Evolutionary conservation across 2,329 filamentous ascomycete species (phyloP).

Genomic region (Xylaria sp.): DNA sequence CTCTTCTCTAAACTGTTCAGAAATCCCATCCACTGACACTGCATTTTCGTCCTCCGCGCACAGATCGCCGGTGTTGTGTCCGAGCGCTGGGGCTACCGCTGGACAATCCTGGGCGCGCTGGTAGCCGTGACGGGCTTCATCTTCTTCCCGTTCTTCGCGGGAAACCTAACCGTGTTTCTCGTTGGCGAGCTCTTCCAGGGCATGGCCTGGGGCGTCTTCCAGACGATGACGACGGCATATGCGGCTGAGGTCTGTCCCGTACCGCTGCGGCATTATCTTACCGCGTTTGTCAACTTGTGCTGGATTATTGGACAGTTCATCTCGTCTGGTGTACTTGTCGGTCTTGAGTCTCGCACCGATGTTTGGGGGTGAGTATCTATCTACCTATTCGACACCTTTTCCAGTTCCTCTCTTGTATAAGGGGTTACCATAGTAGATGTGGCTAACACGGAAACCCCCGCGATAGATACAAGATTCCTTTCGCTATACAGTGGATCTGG

Average conservation of each 20-base stretch:
- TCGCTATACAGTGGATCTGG: slow-evolving; percentile 49
- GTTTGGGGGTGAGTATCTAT: slow-evolving; percentile 46
- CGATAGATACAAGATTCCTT: slow-evolving; percentile 48
- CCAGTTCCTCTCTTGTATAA: too few species aligned
- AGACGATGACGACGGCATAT: slow-evolving; percentile 48
- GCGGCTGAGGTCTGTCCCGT: slow-evolving; percentile 48
- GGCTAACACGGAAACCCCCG: slow-evolving; percentile 2
- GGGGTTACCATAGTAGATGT: not conserved
- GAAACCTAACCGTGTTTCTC: slow-evolving; percentile 51
- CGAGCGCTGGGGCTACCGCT: slow-evolving; percentile 55
- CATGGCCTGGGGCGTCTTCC: slow-evolving; percentile 53
- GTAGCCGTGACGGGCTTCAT: slow-evolving; percentile 54
- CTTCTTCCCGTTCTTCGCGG: slow-evolving; percentile 56
- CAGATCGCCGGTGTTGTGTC: slow-evolving; percentile 56
- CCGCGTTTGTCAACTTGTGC: slow-evolving; percentile 48
- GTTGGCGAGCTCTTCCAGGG: slow-evolving; percentile 56
- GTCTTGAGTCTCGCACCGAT: slow-evolving; percentile 42
- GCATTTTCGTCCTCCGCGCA: not conserved
- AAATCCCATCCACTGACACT: not conserved
- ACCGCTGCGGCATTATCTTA: slow-evolving; percentile 47
- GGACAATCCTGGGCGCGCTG: slow-evolving; percentile 55
- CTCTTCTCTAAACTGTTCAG: too few species aligned
- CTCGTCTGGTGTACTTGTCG: slow-evolving; percentile 49
- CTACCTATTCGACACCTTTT: not conserved
- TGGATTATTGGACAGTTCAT: slow-evolving; percentile 55